phyloP scores from a whole-genome alignment of 1,139 yeast species.

The Zhuliangozyma parablackwelliae region DNA sequence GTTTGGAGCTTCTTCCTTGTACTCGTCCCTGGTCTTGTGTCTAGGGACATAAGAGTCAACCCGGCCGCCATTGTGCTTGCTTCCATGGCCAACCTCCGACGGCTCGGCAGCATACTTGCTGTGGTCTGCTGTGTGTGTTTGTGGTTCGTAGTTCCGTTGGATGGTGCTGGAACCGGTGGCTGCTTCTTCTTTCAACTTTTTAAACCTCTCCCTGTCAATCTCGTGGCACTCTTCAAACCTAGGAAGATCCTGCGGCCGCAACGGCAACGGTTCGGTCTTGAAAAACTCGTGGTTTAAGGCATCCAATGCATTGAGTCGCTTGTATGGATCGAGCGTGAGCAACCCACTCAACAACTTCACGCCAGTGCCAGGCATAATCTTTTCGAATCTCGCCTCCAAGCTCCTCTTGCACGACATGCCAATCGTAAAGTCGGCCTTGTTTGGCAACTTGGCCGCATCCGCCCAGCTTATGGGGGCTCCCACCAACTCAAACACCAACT shows the following conservation, averaged over 20 bases:
- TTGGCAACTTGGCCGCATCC: constrained; percentile 60
- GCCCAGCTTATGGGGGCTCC: constrained; percentile 84
- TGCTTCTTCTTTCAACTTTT: constrained; percentile 17
- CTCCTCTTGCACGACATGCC: constrained; percentile 51
- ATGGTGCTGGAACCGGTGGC: constrained; percentile 1
- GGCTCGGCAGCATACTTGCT: no score
- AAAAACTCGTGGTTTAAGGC: constrained; percentile 75
- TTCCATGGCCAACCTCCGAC: no score
- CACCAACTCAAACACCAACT: constrained; percentile 68
- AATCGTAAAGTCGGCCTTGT: constrained; percentile 39
- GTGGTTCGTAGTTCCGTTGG: constrained; percentile 1
- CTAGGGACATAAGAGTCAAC: no score
- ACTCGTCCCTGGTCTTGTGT: no score
- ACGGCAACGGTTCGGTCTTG: constrained; percentile 58
- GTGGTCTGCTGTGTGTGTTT: no score
- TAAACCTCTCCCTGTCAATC: constrained; percentile 66
- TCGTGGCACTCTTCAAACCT: constrained; percentile 85
- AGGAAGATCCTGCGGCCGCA: constrained; percentile 54
- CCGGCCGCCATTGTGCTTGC: no score
- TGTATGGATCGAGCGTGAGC: constrained; percentile 62
- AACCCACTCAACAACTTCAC: constrained; percentile 49
- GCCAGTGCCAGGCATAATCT: constrained; percentile 29
- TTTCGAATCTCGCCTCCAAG: constrained; percentile 42
- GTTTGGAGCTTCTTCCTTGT: no score
- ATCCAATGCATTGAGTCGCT: constrained; percentile 70